phyloP scores from a whole-genome alignment of 495 filamentous ascomycete species.

The Neurospora sp. region DNA sequence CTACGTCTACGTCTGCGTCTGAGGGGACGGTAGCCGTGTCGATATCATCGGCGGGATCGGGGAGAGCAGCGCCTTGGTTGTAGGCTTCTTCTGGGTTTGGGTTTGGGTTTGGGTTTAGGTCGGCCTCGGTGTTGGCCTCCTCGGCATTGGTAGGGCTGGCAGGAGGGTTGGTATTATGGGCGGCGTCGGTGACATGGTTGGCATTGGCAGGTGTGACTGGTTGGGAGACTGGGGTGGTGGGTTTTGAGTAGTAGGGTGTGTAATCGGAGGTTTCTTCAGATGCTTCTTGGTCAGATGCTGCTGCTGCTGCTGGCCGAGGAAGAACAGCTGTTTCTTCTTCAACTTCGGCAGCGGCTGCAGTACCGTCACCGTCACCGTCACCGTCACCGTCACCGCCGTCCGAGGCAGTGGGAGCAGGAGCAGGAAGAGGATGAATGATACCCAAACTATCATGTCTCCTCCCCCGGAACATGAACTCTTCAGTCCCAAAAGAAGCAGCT shows the following conservation, averaged over 20 bases:
- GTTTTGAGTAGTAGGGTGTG: neutral
- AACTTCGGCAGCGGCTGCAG: neutral
- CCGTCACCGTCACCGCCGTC: fast-evolving
- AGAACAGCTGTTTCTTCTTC: neutral
- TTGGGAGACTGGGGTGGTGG: neutral
- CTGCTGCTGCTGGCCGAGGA: no score
- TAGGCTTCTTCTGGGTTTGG: neutral
- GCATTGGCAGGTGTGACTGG: no score
- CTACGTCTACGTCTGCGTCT: neutral
- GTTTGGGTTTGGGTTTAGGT: neutral
- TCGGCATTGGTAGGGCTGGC: no score
- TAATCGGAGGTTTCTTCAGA: neutral
- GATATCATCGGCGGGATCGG: neutral
- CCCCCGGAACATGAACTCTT: neutral
- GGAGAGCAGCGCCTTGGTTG: neutral
- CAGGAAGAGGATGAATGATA: neutral
- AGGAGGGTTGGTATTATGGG: neutral
- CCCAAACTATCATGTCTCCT: neutral
- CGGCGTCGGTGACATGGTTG: neutral
- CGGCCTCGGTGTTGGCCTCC: neutral
- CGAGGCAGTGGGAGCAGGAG: neutral
- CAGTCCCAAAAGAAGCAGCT: neutral
- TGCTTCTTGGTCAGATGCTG: no score
- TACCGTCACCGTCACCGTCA: neutral
- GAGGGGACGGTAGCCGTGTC: neutral